Conservation (phyloP, 768 basidiomycete species). For the Tephrocybe sp. region DNA sequence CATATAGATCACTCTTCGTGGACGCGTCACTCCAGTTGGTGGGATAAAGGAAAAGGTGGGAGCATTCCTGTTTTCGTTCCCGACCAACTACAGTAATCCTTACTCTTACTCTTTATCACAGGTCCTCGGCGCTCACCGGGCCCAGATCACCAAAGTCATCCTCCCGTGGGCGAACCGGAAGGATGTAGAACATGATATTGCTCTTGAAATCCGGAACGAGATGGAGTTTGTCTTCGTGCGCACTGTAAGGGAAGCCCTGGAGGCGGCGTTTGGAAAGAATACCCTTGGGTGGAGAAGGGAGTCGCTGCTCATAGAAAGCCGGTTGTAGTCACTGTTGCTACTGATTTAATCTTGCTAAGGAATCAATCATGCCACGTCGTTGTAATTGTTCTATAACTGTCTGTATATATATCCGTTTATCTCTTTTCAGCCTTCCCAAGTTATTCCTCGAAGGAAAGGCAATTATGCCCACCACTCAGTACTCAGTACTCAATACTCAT, state of each 20-base stretch:
- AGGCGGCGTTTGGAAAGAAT: slow-evolving; percentile 78
- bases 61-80: background rate
- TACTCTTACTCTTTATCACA: slow-evolving; percentile 15
- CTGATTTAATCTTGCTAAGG: background rate
- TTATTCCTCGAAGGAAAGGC: no score
- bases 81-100: background rate
- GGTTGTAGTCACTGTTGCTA: slow-evolving; percentile 25
- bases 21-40: slow-evolving; percentile 80
- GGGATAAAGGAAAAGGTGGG: slow-evolving; percentile 83
- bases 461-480: no score
- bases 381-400: no score
- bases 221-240: slow-evolving; percentile 84
- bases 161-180: slow-evolving; percentile 83
- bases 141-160: slow-evolving; percentile 79
- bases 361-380: no score
- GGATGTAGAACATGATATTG: slow-evolving; percentile 85
- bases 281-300: slow-evolving; percentile 62
- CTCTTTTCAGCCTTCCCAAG: no score
- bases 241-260: slow-evolving; percentile 75
- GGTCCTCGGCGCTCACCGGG: slow-evolving; percentile 86
- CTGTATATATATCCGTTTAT: no score
- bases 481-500: no score
- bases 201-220: slow-evolving; percentile 64
- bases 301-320: slow-evolving; percentile 32
- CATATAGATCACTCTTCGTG: slow-evolving; percentile 72